Evolutionary conservation across 2,329 filamentous ascomycete genomes (phyloP), one percentile per base, ranked within the genome.

Genomic region (Huntiella savannae): DNA sequence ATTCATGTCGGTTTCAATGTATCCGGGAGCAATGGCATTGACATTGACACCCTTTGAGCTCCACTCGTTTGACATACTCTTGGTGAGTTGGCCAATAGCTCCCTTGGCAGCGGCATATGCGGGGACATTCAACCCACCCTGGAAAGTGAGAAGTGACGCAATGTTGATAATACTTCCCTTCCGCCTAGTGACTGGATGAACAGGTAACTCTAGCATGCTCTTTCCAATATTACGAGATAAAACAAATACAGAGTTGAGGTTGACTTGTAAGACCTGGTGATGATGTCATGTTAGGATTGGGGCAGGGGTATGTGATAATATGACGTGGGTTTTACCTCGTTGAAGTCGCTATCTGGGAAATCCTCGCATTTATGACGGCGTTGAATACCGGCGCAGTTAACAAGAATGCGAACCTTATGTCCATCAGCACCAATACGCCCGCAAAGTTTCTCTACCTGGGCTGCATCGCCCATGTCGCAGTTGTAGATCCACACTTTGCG

Each of bases 1-100:
- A 59, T 94, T 95, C 87, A 94, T 94, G 50, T 94, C 86, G n/a
- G 86, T 94, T 43, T 74, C 82, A 54, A 93, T 83, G 61, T 94
- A 94, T 0, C 86, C 86, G 0, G 86, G 86, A 2, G 86, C 85
- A 57, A 94, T 83, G 5, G 81, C 83, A 60, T 94, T 94, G 36
- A 94, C 85, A 1, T 73, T 83, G 51, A 94, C 71, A 2, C 85
- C 85, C 56, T 76, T 71, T n/a, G 67, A 61, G 0, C 78, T 75
- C 86, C 86, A 94, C 63, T 92, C 83, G 58, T 94, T 94, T 40
- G 78, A 77, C 49, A 94, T 68, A 19, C 79, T 79, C 64, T 91
- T 92, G 44, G 84, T 92, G 49, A 92, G 62, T 63, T 93, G 85
- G 4, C 75, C 79, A 0, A 94, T 77, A 6, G 82, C 86, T 39